These are phyloP conservation scores for Gossypium herbaceum DNA, from an alignment of 345 rosid genomes.

Conservation along the genomic window DNA sequence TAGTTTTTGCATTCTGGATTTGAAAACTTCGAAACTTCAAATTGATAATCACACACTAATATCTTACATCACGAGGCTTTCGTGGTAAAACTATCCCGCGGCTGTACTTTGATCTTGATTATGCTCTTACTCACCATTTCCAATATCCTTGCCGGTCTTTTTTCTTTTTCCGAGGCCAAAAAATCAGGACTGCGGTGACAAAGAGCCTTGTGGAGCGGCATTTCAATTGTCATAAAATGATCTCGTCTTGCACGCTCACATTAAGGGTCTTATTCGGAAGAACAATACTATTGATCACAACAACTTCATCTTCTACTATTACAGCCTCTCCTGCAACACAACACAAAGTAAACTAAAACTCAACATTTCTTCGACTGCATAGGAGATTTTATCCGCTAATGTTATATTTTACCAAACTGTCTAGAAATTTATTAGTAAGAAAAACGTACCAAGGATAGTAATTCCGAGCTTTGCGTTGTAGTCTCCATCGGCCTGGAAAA, in stretches of 20 bases:
- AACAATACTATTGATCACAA: slow-evolving; percentile 68
- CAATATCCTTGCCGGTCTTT: background rate
- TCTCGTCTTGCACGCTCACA: slow-evolving; percentile 39
- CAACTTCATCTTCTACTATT: slow-evolving; percentile 75
- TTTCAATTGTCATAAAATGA: background rate
- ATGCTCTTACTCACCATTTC: background rate
- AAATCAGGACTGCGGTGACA: background rate
- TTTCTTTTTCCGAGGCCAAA: background rate
- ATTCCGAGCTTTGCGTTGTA: slow-evolving; percentile 68
- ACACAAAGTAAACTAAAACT: background rate
- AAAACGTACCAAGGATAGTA: slow-evolving; percentile 61
- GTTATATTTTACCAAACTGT: background rate
- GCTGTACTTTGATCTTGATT: background rate
- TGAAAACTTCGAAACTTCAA: too few species aligned
- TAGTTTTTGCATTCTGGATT: too few species aligned
- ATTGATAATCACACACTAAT: too few species aligned
- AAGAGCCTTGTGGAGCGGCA: background rate
- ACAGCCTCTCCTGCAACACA: slow-evolving; percentile 76
- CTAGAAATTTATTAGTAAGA: background rate
- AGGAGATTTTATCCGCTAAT: background rate
- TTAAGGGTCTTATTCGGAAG: slow-evolving; percentile 68
- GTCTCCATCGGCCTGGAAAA: slow-evolving; percentile 64
- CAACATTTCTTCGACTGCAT: background rate
- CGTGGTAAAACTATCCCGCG: background rate
- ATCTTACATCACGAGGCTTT: too few species aligned